These are phyloP conservation scores for Coemansia sp. DNA, from an alignment of 192 early-diverging fungal genomes.

Conservation along the genomic window DNA sequence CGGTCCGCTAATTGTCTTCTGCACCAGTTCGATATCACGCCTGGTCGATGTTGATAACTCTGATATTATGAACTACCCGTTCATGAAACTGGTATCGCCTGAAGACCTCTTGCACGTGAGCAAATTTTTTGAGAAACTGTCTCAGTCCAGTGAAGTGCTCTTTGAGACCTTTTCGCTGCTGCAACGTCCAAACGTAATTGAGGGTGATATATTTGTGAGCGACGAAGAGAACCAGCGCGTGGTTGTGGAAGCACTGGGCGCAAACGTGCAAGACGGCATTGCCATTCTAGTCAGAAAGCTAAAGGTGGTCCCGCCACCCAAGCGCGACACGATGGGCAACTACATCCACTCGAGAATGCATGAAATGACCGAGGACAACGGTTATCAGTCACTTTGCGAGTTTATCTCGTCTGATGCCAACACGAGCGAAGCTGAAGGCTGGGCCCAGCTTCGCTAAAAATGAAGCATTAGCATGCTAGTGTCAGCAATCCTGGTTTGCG, in stretches of 20 bases:
- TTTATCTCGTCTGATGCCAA: slow-evolving; percentile 40
- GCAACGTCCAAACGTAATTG: slow-evolving; percentile 39
- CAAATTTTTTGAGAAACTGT: slow-evolving; percentile 39
- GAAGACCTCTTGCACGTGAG: slow-evolving; percentile 41
- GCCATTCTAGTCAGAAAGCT: slow-evolving; percentile 37
- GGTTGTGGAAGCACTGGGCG: slow-evolving; percentile 42
- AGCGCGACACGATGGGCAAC: slow-evolving; percentile 27
- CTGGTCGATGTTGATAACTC: slow-evolving; percentile 40
- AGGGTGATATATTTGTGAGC: slow-evolving; percentile 32
- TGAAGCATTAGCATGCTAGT: no score
- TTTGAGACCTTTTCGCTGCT: slow-evolving; percentile 44
- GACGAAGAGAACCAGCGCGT: slow-evolving; percentile 37
- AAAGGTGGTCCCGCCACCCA: slow-evolving; percentile 18
- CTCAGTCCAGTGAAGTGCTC: slow-evolving; percentile 27
- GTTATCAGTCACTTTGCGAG: slow-evolving; percentile 41
- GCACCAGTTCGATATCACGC: slow-evolving; percentile 33
- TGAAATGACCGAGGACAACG: slow-evolving; percentile 31
- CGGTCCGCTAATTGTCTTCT: slow-evolving; percentile 42
- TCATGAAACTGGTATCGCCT: slow-evolving; percentile 45
- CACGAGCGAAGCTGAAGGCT: slow-evolving; percentile 29
- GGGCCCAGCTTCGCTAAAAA: slow-evolving; percentile 1
- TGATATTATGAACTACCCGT: slow-evolving; percentile 41
- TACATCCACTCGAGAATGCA: slow-evolving; percentile 17
- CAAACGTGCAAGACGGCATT: slow-evolving; percentile 47
- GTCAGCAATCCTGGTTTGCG: no score